Evolutionary conservation across 2,329 filamentous ascomycete species (phyloP), one percentile per base, ranked within the genome.

Genomic region (Diaporthe batatas): DNA sequence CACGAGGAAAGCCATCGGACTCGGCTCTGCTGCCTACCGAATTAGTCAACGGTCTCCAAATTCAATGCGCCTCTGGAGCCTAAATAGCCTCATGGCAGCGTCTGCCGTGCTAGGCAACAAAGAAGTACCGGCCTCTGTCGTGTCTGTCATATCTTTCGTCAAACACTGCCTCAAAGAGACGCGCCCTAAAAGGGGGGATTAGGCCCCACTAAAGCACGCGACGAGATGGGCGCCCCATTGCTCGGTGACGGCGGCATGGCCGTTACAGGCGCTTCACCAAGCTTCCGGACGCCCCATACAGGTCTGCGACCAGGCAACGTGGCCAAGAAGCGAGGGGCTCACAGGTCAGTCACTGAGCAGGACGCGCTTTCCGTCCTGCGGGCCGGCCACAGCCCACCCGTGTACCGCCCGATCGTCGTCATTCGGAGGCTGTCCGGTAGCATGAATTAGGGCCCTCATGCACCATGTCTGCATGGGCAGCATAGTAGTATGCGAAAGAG

Each of bases 381-480:
- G 55, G 57, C 32, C 47, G 55, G 57, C 32, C 47, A 34, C 6
- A 62, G 68, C 55, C 68, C 68, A 70, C 62, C 32, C 32, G 47
- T n/a, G 47, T 18, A 53, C 55, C 68, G 47, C 55, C 34, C 59
- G 55, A 70, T 70, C 49, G 55, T 58, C 68, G 47, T 70, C 68
- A 62, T 49, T 70, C 68, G 68, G 68, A 70, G 55, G 57, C 32
- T 70, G 68, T 64, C 68, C 68, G 68, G 53, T 32, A 62, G 68
- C 55, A 67, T 53, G 62, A 53, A 49, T 62, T 62, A 54, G 68
- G 62, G 62, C 62, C 25, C 29, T 67, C 62, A 53, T 67, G 62
- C 62, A 53, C 18, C 62, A 67, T 18, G 7, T 39, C 32, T 34
- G 47, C 32, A 25, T 36, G 47, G 21, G 47, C 47, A 67, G 47